Evolutionary conservation across 768 basidiomycete genomes (phyloP).

Genomic region (Clavulina sp.): DNA sequence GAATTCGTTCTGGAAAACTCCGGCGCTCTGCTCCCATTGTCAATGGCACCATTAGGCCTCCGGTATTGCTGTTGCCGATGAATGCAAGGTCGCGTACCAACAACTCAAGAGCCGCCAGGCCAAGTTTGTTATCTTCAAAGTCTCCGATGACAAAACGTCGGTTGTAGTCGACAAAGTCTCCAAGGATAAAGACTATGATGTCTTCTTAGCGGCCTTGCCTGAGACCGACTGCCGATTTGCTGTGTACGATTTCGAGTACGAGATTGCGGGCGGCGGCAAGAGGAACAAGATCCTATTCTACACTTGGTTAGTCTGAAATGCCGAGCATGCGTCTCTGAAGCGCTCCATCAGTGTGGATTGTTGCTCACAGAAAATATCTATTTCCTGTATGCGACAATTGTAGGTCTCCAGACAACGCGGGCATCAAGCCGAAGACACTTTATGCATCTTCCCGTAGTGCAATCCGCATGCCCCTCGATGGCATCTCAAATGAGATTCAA

Average conservation of each 20-base stretch:
- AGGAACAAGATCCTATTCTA: slow-evolving; percentile 76
- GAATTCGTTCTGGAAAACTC: too few species aligned
- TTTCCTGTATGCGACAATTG: neutral
- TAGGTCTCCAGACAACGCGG: slow-evolving; percentile 78
- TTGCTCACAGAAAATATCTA: neutral
- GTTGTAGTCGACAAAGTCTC: slow-evolving; percentile 59
- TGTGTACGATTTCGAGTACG: slow-evolving; percentile 82
- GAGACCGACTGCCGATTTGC: slow-evolving; percentile 66
- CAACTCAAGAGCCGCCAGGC: slow-evolving; percentile 61
- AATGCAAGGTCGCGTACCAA: slow-evolving; percentile 45
- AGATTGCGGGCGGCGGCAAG: slow-evolving; percentile 52
- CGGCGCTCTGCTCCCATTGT: too few species aligned
- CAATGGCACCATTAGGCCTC: too few species aligned
- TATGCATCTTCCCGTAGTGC: slow-evolving; percentile 77
- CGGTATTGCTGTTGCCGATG: slow-evolving; percentile 41
- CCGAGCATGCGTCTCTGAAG: too few species aligned
- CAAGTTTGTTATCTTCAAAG: slow-evolving; percentile 70
- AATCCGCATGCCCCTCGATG: slow-evolving; percentile 52
- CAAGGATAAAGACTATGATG: slow-evolving; percentile 36
- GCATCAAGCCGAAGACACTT: slow-evolving; percentile 86
- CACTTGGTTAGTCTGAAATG: slow-evolving; percentile 65
- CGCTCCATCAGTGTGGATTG: neutral
- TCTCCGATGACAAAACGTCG: slow-evolving; percentile 45
- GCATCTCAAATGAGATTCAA: slow-evolving; percentile 69
- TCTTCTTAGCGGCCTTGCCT: slow-evolving; percentile 59